Base-by-base conservation (phyloP, 2,329 filamentous ascomycete species). In the Arthrobotrys musiformis region DNA sequence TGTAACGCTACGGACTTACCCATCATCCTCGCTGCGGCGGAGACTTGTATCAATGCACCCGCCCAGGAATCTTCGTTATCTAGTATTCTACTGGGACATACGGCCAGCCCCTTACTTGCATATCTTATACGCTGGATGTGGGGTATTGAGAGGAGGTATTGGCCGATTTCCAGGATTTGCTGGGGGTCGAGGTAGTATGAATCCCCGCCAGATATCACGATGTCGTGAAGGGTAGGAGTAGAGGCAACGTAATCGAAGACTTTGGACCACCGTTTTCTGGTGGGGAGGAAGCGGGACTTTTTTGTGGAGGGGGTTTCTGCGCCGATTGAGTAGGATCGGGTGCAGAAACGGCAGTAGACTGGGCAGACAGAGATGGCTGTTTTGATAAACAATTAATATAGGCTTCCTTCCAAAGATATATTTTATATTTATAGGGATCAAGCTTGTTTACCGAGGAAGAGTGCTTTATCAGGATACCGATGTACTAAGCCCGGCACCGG, bases 181-280 rank as follows among this genome's bases (percentile, higher is more conserved):
- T 88, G 83, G 0, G 87, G 86, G 17, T 84, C 82, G 1, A 90
- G 84, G 68, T 88, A 88, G 81, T 87, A 91, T 0, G 87, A 84
- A 81, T 91, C 89, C 8, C 89, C 89, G 0, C 89, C 89, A 0
- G 89, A 90, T 7, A 90, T 84, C 0, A 90, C 88, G 37, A 90
- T 86, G 79, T 90, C 89, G 35, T 86, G 84, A 4, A 90, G 82
- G 1, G 35, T 81, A 0, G 85, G 85, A 13, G 83, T 86, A 50
- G 82, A 82, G 79, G 86, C 86, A 56, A 91, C 89, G 81, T 90
- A 88, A 1, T 85, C 81, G 67, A 90, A 87, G n/a, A 86, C 85
- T 1, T 83, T 81, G n/a, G 89, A 85, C 86, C 89, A 89, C n/a
- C 86, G 84, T 61, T 79, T 79, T 7, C 79, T 80, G 0, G 81